phyloP scores from a whole-genome alignment of 441 rosid species.

The Iberis amara region DNA sequence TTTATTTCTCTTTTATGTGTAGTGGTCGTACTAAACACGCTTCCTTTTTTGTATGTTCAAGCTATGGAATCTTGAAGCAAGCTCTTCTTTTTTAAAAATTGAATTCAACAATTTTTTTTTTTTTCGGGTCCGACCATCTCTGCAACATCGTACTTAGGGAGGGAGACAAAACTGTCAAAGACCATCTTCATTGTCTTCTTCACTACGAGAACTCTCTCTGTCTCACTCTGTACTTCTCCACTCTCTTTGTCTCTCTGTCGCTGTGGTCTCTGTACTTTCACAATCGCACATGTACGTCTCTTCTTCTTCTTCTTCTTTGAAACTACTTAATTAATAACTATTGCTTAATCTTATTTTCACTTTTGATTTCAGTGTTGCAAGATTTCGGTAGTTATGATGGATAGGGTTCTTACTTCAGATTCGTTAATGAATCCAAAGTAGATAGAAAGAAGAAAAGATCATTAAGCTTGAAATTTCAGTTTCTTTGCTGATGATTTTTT shows the following conservation, averaged over 20 bases:
- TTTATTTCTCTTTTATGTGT: background rate
- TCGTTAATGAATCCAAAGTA: slow-evolving; percentile 5
- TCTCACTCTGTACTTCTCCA: slow-evolving; percentile 5
- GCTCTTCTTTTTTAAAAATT: background rate
- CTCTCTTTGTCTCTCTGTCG: slow-evolving; percentile 8
- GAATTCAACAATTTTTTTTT: slow-evolving; percentile 14
- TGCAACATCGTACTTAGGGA: slow-evolving; percentile 33
- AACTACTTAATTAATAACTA: background rate
- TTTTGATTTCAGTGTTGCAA: slow-evolving; percentile 24
- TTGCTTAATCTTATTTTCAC: slow-evolving; percentile 2
- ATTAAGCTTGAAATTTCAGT: slow-evolving; percentile 33
- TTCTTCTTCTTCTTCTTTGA: background rate
- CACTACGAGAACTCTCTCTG: slow-evolving; percentile 24
- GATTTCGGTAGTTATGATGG: slow-evolving; percentile 12
- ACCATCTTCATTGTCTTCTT: slow-evolving; percentile 31
- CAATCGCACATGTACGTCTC: slow-evolving; percentile 12
- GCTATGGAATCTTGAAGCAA: slow-evolving; percentile 26
- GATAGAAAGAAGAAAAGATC: slow-evolving; percentile 1
- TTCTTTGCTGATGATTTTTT: slow-evolving; percentile 10
- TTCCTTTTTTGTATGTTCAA: slow-evolving; percentile 23
- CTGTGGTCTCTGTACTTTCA: slow-evolving; percentile 14
- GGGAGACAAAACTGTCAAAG: slow-evolving; percentile 27
- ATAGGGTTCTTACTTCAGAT: slow-evolving; percentile 5
- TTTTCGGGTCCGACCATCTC: slow-evolving; percentile 30
- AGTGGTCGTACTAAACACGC: slow-evolving; percentile 35